Percentiles rank a stretch among this genome's conserved stretches.
Conservation (phyloP, 495 filamentous ascomycete species). For the Aspergillus panamensis region DNA sequence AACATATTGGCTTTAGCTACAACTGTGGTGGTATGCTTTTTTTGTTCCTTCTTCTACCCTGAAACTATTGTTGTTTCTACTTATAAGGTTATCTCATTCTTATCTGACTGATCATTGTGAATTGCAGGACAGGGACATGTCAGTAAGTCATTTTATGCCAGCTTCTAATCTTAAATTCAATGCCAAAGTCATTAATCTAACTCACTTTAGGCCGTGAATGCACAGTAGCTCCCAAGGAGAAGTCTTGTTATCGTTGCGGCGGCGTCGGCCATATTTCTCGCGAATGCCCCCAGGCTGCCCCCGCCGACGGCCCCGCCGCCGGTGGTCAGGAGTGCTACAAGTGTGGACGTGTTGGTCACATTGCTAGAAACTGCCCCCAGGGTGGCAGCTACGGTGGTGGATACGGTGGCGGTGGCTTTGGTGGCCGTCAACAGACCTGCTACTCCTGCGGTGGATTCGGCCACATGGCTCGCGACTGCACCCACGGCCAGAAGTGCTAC, state of each 20-base stretch:
- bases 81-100: slow-evolving; percentile 4
- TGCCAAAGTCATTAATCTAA: neutral
- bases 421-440: slow-evolving; percentile 71
- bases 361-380: slow-evolving; percentile 91
- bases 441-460: slow-evolving; percentile 96
- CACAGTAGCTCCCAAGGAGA: slow-evolving; percentile 83
- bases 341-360: slow-evolving; percentile 95
- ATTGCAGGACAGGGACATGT: slow-evolving; percentile 75
- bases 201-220: slow-evolving; percentile 74
- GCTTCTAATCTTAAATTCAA: slow-evolving; percentile 3
- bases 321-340: slow-evolving; percentile 91
- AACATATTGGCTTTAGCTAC: slow-evolving; percentile 50
- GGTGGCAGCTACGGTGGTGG: slow-evolving; percentile 49
- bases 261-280: slow-evolving; percentile 87
- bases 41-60: neutral
- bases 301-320: slow-evolving; percentile 46
- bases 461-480: slow-evolving; percentile 96
- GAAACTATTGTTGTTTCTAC: neutral
- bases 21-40: slow-evolving; percentile 68
- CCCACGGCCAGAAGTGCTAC: slow-evolving; percentile 99
- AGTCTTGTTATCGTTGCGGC: slow-evolving; percentile 94
- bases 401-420: slow-evolving; percentile 42
- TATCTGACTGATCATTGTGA: slow-evolving; percentile 10
- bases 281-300: slow-evolving; percentile 68
- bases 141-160: slow-evolving; percentile 53